Conservation (phyloP, 331 rosid genomes). For the Saraca asoca region DNA sequence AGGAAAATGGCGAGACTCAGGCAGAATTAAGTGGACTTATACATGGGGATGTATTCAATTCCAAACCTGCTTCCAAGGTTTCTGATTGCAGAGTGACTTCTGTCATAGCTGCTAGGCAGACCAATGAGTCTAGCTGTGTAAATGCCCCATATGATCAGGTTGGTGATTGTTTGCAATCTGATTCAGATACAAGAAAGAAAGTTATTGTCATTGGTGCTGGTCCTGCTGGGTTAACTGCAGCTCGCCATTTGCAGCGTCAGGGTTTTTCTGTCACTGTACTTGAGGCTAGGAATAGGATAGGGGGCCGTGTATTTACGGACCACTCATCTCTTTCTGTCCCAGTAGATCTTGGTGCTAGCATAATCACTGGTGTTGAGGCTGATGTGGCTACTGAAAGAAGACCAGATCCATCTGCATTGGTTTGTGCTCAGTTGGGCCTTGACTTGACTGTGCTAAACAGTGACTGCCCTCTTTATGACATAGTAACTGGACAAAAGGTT, state of each 20-base stretch:
- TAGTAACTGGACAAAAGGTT: conserved; percentile 76
- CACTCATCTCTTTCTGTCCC: conserved; percentile 89
- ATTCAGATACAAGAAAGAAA: conserved; percentile 57
- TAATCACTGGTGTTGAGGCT: conserved; percentile 99
- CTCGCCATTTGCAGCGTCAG: conserved; percentile 94
- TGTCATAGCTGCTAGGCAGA: conserved; percentile 43
- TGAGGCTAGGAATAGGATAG: conserved; percentile 92
- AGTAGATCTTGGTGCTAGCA: conserved; percentile 99
- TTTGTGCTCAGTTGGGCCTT: conserved; percentile 96
- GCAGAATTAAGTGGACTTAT: conserved; percentile 36
- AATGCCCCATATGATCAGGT: conserved; percentile 44
- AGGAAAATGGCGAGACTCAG: conserved; percentile 43
- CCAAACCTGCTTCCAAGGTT: conserved; percentile 43
- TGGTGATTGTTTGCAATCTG: conserved; percentile 41
- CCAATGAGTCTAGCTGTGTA: conserved; percentile 42
- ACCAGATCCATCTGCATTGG: conserved; percentile 95
- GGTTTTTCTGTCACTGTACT: conserved; percentile 78
- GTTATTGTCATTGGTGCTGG: conserved; percentile 94
- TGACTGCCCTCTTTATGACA: conserved; percentile 97
- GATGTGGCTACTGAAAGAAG: conserved; percentile 97
- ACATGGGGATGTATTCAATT: conserved; percentile 37
- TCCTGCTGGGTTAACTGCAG: conserved; percentile 98
- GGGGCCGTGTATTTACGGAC: conserved; percentile 96
- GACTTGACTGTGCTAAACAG: conserved; percentile 87
- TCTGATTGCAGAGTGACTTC: conserved; percentile 45